Evolutionary conservation across 106 monocot genomes (phyloP).

Genomic region (Dendrobium officinale): DNA sequence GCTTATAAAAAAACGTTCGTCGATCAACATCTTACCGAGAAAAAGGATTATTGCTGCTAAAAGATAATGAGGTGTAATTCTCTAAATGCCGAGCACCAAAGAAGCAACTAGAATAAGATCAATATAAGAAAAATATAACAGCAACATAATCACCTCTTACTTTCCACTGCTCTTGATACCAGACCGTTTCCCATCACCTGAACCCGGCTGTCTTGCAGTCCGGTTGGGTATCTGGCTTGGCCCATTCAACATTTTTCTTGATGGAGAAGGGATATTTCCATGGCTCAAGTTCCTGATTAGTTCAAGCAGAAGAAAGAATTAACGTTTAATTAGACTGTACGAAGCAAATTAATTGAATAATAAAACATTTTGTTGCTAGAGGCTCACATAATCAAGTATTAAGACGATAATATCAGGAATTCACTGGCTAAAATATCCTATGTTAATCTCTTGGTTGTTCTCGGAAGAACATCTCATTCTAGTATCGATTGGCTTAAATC

Average conservation of each 20-base stretch:
- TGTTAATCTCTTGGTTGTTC: too few relatives aligned
- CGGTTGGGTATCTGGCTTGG: conserved; percentile 7
- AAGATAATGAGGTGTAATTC: neutral
- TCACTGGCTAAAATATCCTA: too few relatives aligned
- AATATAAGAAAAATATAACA: neutral
- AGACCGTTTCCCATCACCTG: conserved; percentile 3
- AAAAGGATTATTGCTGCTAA: too few relatives aligned
- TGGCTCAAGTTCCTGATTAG: conserved; percentile 20
- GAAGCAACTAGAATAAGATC: neutral
- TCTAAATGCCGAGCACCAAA: neutral
- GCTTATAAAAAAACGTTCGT: neutral
- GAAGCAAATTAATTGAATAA: neutral
- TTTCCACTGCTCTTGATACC: conserved; percentile 7
- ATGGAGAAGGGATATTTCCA: conserved; percentile 23
- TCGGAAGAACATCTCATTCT: too few relatives aligned
- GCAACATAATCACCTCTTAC: neutral
- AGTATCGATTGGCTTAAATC: too few relatives aligned
- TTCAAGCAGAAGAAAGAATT: conserved; percentile 2
- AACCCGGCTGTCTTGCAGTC: conserved; percentile 1
- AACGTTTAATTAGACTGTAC: neutral
- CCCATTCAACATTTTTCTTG: conserved; percentile 17
- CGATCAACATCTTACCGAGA: too few relatives aligned
- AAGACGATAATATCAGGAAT: too few relatives aligned
- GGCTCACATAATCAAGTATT: too few relatives aligned
- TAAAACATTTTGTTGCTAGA: neutral